A percentile compares a stretch with the other conserved stretches of the same genome.
These are phyloP conservation scores for Scheffersomyces titani DNA, from an alignment of 1,139 yeast species.

Conservation along the genomic window DNA sequence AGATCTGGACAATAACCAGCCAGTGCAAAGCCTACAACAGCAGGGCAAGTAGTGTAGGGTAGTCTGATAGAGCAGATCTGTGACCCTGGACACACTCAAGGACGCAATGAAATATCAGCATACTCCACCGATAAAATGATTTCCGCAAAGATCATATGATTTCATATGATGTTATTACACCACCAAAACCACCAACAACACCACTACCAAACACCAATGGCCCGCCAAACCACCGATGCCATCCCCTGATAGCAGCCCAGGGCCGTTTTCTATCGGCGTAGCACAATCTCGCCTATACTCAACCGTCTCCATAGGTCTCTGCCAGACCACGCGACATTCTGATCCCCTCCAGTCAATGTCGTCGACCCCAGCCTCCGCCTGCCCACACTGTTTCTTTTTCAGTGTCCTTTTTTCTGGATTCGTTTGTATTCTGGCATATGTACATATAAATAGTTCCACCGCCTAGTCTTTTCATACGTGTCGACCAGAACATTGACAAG, in stretches of 20 bases:
- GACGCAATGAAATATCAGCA: not conserved
- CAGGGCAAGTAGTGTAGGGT: not conserved
- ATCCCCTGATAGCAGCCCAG: too few relatives aligned
- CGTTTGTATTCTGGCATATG: not conserved
- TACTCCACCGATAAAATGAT: not conserved
- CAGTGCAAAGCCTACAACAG: not conserved
- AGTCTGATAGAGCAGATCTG: not conserved
- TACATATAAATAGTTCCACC: not conserved
- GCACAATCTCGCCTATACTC: not conserved
- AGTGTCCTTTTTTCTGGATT: not conserved
- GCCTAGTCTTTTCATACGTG: not conserved
- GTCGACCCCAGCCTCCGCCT: not conserved
- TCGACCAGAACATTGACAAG: not conserved
- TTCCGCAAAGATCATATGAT: not conserved
- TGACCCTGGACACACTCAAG: not conserved
- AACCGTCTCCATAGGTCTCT: not conserved
- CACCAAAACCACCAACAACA: too few relatives aligned
- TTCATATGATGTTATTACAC: too few relatives aligned
- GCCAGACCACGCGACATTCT: not conserved
- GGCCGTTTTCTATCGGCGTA: too few relatives aligned
- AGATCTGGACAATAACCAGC: not conserved
- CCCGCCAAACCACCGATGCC: not conserved
- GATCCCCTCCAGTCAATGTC: not conserved
- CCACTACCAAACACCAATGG: not conserved
- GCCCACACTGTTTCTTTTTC: not conserved